A percentile compares a stretch with the other conserved stretches of the same genome.
These are phyloP conservation scores for Suhomyces coccinellae DNA, from an alignment of 1,139 yeast species.

Conservation along the genomic window DNA sequence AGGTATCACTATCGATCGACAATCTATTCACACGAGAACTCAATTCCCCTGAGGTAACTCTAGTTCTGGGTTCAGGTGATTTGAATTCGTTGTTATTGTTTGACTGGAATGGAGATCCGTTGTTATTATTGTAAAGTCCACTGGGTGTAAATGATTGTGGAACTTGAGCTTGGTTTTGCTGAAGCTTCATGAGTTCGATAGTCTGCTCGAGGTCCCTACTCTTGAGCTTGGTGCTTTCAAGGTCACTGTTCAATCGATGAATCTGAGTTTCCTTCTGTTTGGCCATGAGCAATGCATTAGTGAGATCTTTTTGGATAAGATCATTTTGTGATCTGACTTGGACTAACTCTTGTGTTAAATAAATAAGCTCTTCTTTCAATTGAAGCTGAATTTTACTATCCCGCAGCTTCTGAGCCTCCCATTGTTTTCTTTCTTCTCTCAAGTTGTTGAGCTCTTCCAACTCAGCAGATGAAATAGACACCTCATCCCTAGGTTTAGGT, in stretches of 20 bases:
- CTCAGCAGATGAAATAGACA: constrained; percentile 26
- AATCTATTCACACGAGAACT: constrained; percentile 47
- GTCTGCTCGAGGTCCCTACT: constrained; percentile 54
- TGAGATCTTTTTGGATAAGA: constrained; percentile 48
- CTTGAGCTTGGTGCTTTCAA: constrained; percentile 53
- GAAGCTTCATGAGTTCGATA: constrained; percentile 45
- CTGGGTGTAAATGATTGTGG: constrained; percentile 6
- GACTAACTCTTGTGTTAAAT: constrained; percentile 40
- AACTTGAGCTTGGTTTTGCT: constrained; percentile 23
- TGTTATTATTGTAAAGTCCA: constrained; percentile 12
- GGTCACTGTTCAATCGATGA: constrained; percentile 57
- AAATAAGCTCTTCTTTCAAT: constrained; percentile 44
- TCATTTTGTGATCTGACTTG: constrained; percentile 36
- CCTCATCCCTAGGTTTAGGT: constrained; percentile 13
- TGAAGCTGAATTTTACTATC: constrained; percentile 40
- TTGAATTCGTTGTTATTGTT: constrained; percentile 8
- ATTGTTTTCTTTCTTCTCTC: constrained; percentile 51
- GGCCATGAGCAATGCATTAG: constrained; percentile 50
- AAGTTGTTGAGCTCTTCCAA: constrained; percentile 52
- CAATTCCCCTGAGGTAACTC: constrained; percentile 41
- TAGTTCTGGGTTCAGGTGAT: constrained; percentile 16
- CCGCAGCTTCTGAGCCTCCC: constrained; percentile 50
- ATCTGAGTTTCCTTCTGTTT: constrained; percentile 71
- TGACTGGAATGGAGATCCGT: constrained; percentile 8
- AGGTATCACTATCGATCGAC: constrained; percentile 40